Evolutionary conservation across 1,284 basidiomycete species (phyloP).

Genomic region (Peniophora sp.): DNA sequence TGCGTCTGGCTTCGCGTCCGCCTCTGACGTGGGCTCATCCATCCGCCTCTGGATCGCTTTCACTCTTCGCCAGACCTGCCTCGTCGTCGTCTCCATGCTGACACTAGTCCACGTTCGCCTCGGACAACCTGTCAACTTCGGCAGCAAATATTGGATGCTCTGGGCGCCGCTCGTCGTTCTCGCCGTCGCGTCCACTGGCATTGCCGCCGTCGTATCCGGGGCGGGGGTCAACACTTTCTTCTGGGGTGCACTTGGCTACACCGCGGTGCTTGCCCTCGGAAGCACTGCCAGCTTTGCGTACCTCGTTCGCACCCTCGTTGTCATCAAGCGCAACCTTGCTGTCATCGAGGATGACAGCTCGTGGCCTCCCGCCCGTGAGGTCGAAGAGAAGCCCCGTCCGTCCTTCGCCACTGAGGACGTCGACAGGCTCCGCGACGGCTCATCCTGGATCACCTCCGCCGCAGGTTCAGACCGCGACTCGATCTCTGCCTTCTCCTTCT

Average conservation of each 20-base stretch:
- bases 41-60: slow-evolving; percentile 55
- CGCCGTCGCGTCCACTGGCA: slow-evolving; percentile 42
- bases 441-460: slow-evolving; percentile 68
- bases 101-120: slow-evolving; percentile 63
- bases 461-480: slow-evolving; percentile 48
- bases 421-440: slow-evolving; percentile 59
- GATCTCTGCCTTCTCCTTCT: slow-evolving; percentile 62
- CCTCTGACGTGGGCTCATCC: slow-evolving; percentile 40
- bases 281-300: slow-evolving; percentile 45
- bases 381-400: slow-evolving; percentile 44
- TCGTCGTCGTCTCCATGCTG: slow-evolving; percentile 47
- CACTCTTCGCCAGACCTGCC: slow-evolving; percentile 56
- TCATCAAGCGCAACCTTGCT: slow-evolving; percentile 55
- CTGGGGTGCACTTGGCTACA: slow-evolving; percentile 51
- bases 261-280: slow-evolving; percentile 39
- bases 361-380: slow-evolving; percentile 46
- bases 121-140: slow-evolving; percentile 61
- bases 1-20: slow-evolving; percentile 31
- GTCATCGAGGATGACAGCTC: slow-evolving; percentile 41
- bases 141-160: slow-evolving; percentile 57
- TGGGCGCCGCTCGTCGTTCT: slow-evolving; percentile 56
- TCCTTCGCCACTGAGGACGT: slow-evolving; percentile 63
- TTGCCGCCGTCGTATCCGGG: slow-evolving; percentile 51
- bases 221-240: slow-evolving; percentile 47
- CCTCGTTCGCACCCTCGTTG: slow-evolving; percentile 49